These are phyloP conservation scores for Trametes meyenii DNA, from an alignment of 768 basidiomycete species.

Conservation along the genomic window DNA sequence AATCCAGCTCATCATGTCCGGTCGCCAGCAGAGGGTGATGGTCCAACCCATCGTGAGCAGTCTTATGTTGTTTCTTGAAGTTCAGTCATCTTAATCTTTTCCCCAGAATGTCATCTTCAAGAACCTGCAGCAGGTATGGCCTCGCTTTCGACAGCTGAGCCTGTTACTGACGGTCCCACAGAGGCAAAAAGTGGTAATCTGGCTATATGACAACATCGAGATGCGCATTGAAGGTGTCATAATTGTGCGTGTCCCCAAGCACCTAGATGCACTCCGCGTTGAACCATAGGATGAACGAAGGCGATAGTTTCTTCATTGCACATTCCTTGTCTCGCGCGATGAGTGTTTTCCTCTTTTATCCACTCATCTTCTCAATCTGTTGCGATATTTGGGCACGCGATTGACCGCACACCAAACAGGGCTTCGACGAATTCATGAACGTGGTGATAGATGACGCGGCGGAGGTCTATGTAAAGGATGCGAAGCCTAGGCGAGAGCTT, in stretches of 20 bases:
- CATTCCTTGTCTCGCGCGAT: slow-evolving; percentile 15
- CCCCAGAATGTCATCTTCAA: slow-evolving; percentile 95
- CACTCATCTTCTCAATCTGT: slow-evolving; percentile 11
- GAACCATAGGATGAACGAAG: slow-evolving; percentile 43
- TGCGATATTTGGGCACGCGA: slow-evolving; percentile 2
- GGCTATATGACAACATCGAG: slow-evolving; percentile 96
- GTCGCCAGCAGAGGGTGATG: slow-evolving; percentile 95
- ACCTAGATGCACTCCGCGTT: slow-evolving; percentile 38
- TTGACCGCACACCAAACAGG: slow-evolving; percentile 54
- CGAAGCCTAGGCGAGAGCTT: slow-evolving; percentile 80
- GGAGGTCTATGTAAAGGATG: slow-evolving; percentile 90
- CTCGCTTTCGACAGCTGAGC: too few species aligned
- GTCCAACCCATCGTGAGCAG: slow-evolving; percentile 95
- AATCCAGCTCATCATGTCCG: slow-evolving; percentile 67
- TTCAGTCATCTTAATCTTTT: background rate
- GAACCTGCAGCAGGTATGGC: slow-evolving; percentile 82
- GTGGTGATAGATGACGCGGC: slow-evolving; percentile 91
- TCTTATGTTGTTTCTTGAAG: background rate
- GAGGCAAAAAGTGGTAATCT: slow-evolving; percentile 86
- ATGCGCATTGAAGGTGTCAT: slow-evolving; percentile 97
- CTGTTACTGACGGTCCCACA: slow-evolving; percentile 36
- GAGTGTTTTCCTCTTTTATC: slow-evolving; percentile 11
- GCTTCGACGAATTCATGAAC: slow-evolving; percentile 99
- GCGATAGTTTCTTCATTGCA: slow-evolving; percentile 32
- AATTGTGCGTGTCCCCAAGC: slow-evolving; percentile 66